Conservation (phyloP, 176 grass and related monocot genomes). For the barley (Hordeum vulgare) region MorexV3_pseudomolecules_assembly NC_058523.1:168299927-168300426, state of each 20-base stretch:
- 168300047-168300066: background rate
- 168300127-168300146: conserved; percentile 37
- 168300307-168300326: conserved; percentile 48
- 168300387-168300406: conserved; percentile 83
- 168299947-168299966: conserved; percentile 2
- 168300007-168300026: conserved; percentile 54
- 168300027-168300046: conserved; percentile 29
- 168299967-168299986: conserved; percentile 12
- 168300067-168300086: background rate
- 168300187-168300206: conserved; percentile 59
- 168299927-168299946: background rate
- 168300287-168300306: conserved; percentile 54
- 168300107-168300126: conserved; percentile 14
- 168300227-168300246: conserved; percentile 76
- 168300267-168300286: conserved; percentile 66
- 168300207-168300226: conserved; percentile 56
- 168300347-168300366: conserved; percentile 59
- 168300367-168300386: conserved; percentile 84
- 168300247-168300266: conserved; percentile 81
- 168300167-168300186: conserved; percentile 54
- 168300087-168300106: background rate
- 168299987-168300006: conserved; percentile 77
- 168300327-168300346: conserved; percentile 33
- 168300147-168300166: conserved; percentile 64
- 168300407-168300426: conserved; percentile 59